These are phyloP conservation scores for Fraxinus americana DNA, from an alignment of 257 asterid species.

Conservation along the genomic window DNA sequence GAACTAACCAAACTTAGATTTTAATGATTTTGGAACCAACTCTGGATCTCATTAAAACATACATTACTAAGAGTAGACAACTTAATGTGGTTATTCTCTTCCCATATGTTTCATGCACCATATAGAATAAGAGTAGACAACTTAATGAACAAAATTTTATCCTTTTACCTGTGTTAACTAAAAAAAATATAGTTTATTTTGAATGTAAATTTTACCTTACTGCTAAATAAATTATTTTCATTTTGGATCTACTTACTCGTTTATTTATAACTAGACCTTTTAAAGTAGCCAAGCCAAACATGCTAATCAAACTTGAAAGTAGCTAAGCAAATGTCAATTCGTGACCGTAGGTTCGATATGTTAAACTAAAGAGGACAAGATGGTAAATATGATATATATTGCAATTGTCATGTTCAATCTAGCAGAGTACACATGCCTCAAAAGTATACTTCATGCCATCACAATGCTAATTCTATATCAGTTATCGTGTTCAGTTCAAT, in stretches of 20 bases:
- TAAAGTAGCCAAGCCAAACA: too few relatives aligned
- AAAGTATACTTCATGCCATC: background rate
- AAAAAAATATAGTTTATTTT: too few relatives aligned
- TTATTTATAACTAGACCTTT: too few relatives aligned
- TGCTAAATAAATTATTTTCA: too few relatives aligned
- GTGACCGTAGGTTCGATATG: background rate
- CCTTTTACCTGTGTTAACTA: background rate
- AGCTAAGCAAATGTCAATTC: background rate
- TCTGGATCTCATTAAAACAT: background rate
- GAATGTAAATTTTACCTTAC: too few relatives aligned
- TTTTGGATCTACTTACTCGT: too few relatives aligned
- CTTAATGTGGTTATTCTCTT: background rate
- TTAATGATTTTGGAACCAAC: background rate
- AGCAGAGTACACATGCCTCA: background rate
- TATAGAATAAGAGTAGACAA: background rate
- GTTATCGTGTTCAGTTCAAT: background rate
- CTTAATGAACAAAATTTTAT: background rate
- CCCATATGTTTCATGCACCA: background rate
- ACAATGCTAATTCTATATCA: background rate
- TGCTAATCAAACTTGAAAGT: too few relatives aligned
- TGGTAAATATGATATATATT: background rate
- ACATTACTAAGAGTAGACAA: background rate
- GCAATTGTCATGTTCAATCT: background rate
- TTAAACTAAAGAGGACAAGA: background rate
- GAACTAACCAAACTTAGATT: background rate